Evolutionary conservation across 2,329 filamentous ascomycete genomes (phyloP).

Genomic region (Fusarium citri): DNA sequence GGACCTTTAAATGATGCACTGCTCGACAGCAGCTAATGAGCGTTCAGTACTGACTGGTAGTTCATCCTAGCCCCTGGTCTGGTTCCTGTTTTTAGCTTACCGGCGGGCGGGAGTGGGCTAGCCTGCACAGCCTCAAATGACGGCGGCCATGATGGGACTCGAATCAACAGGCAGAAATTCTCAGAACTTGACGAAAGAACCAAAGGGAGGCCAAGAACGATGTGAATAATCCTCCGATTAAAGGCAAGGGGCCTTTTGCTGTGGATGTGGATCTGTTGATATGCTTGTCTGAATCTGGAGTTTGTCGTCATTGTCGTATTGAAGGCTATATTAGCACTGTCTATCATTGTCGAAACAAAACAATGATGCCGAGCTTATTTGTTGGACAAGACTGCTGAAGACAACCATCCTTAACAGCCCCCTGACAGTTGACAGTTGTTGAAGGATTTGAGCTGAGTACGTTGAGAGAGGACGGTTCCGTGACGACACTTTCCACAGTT

Average conservation of each 20-base stretch:
- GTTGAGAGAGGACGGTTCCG: not conserved
- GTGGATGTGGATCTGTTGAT: slow-evolving; percentile 22
- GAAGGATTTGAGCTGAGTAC: slow-evolving; percentile 4
- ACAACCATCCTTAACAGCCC: not conserved
- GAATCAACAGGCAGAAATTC: slow-evolving; percentile 11
- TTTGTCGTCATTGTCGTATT: slow-evolving; percentile 20
- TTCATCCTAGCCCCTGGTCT: slow-evolving; percentile 28
- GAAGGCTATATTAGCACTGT: slow-evolving; percentile 4
- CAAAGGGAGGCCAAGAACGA: not conserved
- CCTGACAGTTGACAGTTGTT: not conserved
- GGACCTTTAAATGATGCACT: slow-evolving; percentile 20
- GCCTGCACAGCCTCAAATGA: slow-evolving; percentile 37
- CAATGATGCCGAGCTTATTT: slow-evolving; percentile 8
- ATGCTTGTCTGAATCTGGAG: slow-evolving; percentile 29
- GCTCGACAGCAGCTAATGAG: slow-evolving; percentile 20
- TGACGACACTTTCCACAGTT: slow-evolving; percentile 9
- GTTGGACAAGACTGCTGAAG: not conserved
- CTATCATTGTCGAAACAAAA: slow-evolving; percentile 24
- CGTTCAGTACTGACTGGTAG: slow-evolving; percentile 20
- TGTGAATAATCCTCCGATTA: slow-evolving; percentile 21
- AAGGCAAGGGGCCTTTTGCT: slow-evolving; percentile 15
- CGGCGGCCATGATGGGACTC: slow-evolving; percentile 21
- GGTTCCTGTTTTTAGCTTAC: slow-evolving; percentile 41
- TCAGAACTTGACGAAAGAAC: not conserved
- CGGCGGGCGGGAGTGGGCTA: slow-evolving; percentile 30